Conservation (phyloP, 306 rosid genomes). For the Cicer yamashitae region DNA sequence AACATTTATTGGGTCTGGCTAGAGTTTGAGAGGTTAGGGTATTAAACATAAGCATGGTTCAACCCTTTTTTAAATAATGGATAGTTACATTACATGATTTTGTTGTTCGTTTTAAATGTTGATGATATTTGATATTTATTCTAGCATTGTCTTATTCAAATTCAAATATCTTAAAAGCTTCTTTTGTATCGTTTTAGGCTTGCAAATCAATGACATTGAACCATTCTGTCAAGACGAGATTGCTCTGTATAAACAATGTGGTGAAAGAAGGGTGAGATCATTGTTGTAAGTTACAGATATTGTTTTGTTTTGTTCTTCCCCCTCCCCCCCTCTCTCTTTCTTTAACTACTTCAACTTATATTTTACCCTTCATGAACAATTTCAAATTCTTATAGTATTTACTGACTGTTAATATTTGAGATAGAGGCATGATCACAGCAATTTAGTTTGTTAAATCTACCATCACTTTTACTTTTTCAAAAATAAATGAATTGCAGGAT, state of each 20-base stretch:
- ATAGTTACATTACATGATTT: neutral
- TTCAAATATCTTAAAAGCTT: conserved; percentile 30
- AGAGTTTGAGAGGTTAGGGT: conserved; percentile 8
- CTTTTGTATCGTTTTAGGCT: conserved; percentile 59
- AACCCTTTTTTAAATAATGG: conserved; percentile 7
- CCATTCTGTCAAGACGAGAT: conserved; percentile 98
- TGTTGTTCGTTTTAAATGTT: neutral
- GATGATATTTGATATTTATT: conserved; percentile 24
- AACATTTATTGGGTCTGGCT: conserved; percentile 19
- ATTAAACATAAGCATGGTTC: conserved; percentile 18
- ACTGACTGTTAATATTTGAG: conserved; percentile 19
- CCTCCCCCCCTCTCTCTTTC: neutral
- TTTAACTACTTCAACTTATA: conserved; percentile 1
- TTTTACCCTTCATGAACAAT: conserved; percentile 11
- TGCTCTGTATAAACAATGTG: conserved; percentile 74
- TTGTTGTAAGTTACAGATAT: conserved; percentile 19
- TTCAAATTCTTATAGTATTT: conserved; percentile 16
- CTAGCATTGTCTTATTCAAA: neutral
- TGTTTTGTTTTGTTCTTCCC: conserved; percentile 19
- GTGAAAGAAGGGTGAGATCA: conserved; percentile 80
- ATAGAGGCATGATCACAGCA: conserved; percentile 3
- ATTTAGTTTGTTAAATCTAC: conserved; percentile 28
- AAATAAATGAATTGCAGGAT: conserved; percentile 59
- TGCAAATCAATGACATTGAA: conserved; percentile 94
- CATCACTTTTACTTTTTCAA: conserved; percentile 18